A percentile compares a stretch with the other conserved stretches of the same genome.
Evolutionary conservation across 2,329 filamentous ascomycete species (phyloP).

Genomic region (Exophiala sideris): DNA sequence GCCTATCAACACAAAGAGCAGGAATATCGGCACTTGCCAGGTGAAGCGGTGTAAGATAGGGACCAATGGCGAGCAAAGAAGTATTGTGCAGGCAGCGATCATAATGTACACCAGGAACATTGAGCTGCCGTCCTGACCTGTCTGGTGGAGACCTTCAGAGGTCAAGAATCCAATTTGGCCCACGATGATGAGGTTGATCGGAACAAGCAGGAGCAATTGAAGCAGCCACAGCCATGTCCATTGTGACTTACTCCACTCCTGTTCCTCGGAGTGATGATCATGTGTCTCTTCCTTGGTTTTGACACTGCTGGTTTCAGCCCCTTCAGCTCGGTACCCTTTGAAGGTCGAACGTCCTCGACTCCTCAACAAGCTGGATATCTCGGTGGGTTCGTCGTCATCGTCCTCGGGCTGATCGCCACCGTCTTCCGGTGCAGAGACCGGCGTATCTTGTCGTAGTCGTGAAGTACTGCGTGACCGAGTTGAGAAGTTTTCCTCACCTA

Average conservation of each 20-base stretch:
- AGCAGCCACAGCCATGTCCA: slow-evolving; percentile 84
- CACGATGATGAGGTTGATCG: slow-evolving; percentile 71
- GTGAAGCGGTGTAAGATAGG: slow-evolving; percentile 87
- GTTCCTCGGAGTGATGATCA: slow-evolving; percentile 53
- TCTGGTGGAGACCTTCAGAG: slow-evolving; percentile 72
- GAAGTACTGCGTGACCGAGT: slow-evolving; percentile 36
- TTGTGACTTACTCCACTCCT: slow-evolving; percentile 76
- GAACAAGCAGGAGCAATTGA: slow-evolving; percentile 76
- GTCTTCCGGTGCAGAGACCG: slow-evolving; percentile 24
- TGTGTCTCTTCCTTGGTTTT: slow-evolving; percentile 27
- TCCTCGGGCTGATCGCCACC: slow-evolving; percentile 39
- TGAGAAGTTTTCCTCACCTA: slow-evolving; percentile 40
- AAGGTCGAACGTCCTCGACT: slow-evolving; percentile 20
- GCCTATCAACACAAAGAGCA: slow-evolving; percentile 68
- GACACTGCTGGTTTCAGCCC: slow-evolving; percentile 20
- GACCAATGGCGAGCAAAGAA: slow-evolving; percentile 71
- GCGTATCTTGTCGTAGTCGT: slow-evolving; percentile 19
- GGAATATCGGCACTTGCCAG: slow-evolving; percentile 73
- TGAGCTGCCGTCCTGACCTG: slow-evolving; percentile 75
- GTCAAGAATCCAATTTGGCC: slow-evolving; percentile 73
- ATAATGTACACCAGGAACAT: slow-evolving; percentile 68
- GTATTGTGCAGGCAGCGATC: slow-evolving; percentile 63
- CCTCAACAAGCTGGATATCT: slow-evolving; percentile 22
- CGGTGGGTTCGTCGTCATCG: slow-evolving; percentile 32
- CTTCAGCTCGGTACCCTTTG: slow-evolving; percentile 28